Evolutionary conservation across 108 stramenopile species (phyloP), one percentile per base, ranked within the genome.

Genomic region (Conticribra guillardii): DNA sequence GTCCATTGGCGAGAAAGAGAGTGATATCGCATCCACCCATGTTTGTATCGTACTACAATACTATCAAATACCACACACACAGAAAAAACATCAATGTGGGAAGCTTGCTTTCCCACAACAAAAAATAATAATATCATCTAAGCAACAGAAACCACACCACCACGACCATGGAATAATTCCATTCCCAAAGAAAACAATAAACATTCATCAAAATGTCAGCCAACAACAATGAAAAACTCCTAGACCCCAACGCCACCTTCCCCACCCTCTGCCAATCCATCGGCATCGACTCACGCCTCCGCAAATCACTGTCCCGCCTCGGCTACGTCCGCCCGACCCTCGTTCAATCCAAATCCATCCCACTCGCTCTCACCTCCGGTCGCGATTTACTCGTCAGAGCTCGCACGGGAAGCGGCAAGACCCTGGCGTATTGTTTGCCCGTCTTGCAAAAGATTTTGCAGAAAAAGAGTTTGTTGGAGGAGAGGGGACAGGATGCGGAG

Each of bases 351-450:
- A 86, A 90, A 58, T 92, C 89, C 51, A 75, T 95, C 50, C 94
- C 94, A 4, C 52, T 95, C 44, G 94, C 94, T 30, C 70, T 95
- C 33, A 69, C 74, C 9, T 82, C 83, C 3, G 99, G 99, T 18
- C 84, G 97, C 18, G 99, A 99, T 79, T 69, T 98, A 52, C 79
- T 99, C 17, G 94, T 97, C 11, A 68, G 97, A 70, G 96, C 97
- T 8, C 82, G 96, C 26, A 99, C 99, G 0, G 99, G 99, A n/a
- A 90, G 86, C 22, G 99, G 99, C 8, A 99, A 99, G 72, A 99
- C 98, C 2, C 65, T 97, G 29, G 98, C 96, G 0, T 99, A 95
- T 67, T 88, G 84, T 51, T 70, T 99, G 5, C 99, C 99, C 4
- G 61, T 97, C 11, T 71, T 99, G 50, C 96, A 99, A 27, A 97